These are phyloP conservation scores for Populus hybrid DNA, from an alignment of 441 rosid genomes.

Conservation along the genomic window DNA sequence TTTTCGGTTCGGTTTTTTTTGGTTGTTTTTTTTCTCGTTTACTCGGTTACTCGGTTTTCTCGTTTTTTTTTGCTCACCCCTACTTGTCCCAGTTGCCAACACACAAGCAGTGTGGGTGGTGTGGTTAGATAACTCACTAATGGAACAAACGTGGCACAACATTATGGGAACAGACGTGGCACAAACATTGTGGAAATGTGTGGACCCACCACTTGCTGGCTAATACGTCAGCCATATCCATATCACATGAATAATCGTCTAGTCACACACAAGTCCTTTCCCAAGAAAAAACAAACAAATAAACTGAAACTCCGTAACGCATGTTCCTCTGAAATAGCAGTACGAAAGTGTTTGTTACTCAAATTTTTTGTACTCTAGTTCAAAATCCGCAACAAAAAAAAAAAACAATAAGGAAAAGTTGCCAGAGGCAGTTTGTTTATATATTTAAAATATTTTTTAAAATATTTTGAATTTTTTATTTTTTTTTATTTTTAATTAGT, in stretches of 20 bases:
- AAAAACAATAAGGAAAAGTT: no score
- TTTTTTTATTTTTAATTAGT: no score
- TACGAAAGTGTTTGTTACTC: neutral
- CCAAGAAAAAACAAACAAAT: neutral
- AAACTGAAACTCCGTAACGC: neutral
- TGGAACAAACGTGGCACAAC: neutral
- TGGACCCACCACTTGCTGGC: neutral
- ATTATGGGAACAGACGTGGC: neutral
- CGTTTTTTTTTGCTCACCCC: no score
- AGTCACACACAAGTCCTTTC: neutral
- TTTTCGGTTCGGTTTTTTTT: no score
- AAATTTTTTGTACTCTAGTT: neutral
- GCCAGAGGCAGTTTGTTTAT: no score
- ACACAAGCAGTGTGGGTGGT: neutral
- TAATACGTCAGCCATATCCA: neutral
- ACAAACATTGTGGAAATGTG: neutral
- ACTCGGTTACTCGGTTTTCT: no score
- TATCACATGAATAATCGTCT: neutral
- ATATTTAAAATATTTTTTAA: no score
- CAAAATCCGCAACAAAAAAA: neutral
- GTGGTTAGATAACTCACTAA: neutral
- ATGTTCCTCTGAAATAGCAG: neutral
- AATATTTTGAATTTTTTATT: no score
- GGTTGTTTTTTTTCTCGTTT: no score
- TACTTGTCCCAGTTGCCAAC: neutral